Evolutionary conservation across 345 rosid genomes (phyloP).

Genomic region (Murraya koenigii): DNA sequence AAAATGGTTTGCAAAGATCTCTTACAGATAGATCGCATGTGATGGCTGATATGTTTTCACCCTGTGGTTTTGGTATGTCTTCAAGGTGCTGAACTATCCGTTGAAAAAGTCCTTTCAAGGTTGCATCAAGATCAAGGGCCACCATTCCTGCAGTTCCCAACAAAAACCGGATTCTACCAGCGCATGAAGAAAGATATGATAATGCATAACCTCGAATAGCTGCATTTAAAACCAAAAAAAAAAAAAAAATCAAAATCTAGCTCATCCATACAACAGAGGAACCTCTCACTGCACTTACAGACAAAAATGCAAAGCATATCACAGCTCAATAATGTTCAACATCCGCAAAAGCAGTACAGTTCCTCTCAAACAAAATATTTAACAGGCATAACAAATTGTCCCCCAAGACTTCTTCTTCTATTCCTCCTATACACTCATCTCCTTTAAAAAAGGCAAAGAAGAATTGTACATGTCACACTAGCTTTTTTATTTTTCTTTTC

Average conservation of each 20-base stretch:
- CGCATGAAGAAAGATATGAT: conserved; percentile 97
- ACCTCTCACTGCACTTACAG: background rate
- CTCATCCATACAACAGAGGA: background rate
- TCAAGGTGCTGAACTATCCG: conserved; percentile 85
- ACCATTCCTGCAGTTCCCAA: conserved; percentile 96
- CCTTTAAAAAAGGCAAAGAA: background rate
- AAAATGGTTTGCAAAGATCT: conserved; percentile 23
- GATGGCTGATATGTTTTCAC: conserved; percentile 84
- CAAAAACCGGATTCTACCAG: conserved; percentile 91
- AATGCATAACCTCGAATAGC: conserved; percentile 97
- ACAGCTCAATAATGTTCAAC: background rate
- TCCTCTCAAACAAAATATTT: background rate
- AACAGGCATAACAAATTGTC: background rate
- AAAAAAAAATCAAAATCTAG: conserved; percentile 19
- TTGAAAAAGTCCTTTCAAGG: conserved; percentile 86
- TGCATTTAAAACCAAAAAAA: conserved; percentile 45
- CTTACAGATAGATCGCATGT: conserved; percentile 93
- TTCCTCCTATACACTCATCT: background rate
- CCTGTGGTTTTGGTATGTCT: conserved; percentile 83
- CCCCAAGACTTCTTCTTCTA: background rate
- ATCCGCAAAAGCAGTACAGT: background rate
- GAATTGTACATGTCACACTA: background rate
- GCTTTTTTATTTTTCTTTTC: background rate
- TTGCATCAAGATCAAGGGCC: conserved; percentile 92
- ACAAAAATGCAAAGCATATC: background rate